Conservation (phyloP, 164 flowering plant genomes). For the Magnolia changhungtana region DNA sequence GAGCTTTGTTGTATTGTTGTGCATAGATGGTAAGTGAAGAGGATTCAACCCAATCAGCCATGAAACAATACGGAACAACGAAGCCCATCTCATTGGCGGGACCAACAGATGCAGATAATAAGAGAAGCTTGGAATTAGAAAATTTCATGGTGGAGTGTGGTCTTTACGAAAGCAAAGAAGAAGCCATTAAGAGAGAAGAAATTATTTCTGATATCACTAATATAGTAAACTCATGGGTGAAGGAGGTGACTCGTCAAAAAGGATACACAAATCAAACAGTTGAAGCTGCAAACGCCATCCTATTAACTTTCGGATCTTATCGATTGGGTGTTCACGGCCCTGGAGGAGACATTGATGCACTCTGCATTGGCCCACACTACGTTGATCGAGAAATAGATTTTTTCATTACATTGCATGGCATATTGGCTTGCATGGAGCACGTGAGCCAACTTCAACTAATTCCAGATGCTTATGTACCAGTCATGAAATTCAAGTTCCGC, state of each 20-base stretch:
- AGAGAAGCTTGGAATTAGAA: slow-evolving; percentile 55
- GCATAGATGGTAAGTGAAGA: too few relatives aligned
- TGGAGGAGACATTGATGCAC: slow-evolving; percentile 90
- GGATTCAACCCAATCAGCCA: slow-evolving; percentile 18
- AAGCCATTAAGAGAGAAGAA: neutral
- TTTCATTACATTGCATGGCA: slow-evolving; percentile 64
- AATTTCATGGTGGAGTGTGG: slow-evolving; percentile 11
- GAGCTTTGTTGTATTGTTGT: too few relatives aligned
- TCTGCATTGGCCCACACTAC: slow-evolving; percentile 97
- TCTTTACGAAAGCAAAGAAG: slow-evolving; percentile 1
- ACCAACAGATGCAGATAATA: slow-evolving; percentile 62
- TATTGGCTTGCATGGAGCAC: slow-evolving; percentile 68
- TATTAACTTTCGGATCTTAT: slow-evolving; percentile 91
- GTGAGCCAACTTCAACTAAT: slow-evolving; percentile 88
- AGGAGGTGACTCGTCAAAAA: slow-evolving; percentile 67
- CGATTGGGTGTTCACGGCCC: slow-evolving; percentile 95
- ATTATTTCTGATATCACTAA: slow-evolving; percentile 11
- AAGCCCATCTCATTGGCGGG: slow-evolving; percentile 66
- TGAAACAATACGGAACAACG: slow-evolving; percentile 54
- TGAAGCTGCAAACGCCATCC: slow-evolving; percentile 88
- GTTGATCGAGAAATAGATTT: slow-evolving; percentile 90
- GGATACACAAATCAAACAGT: slow-evolving; percentile 93
- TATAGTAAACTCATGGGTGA: slow-evolving; percentile 90
- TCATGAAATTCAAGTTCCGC: slow-evolving; percentile 84
- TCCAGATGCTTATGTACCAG: slow-evolving; percentile 98